Base-by-base conservation (phyloP, 1,139 yeast genomes). In the Casaregolazyma lundiana region DNA sequence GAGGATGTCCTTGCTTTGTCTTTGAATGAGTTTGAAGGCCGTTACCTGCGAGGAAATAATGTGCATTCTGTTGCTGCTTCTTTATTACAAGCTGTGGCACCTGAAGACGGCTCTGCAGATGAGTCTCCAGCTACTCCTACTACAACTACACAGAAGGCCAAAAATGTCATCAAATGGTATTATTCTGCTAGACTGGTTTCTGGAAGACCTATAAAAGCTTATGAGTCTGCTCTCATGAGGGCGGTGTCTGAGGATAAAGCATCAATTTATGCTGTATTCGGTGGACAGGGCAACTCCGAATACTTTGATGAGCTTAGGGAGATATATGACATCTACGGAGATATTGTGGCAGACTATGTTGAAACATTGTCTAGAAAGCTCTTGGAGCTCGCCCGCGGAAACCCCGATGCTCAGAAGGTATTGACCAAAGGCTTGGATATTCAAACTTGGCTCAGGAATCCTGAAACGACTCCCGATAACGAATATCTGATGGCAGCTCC, bases 211-310 rank as follows among this genome's bases (percentile, higher is more conserved):
- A 69, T 76, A 56, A 69, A 69, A 61, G 69, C 71, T 49, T 81
- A 83, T 64, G 81, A 76, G 56, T 76, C 84, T 36, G 84, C 90
- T 15, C 68, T 82, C 45, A 70, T 80, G 59, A 73, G 81, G 59
- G 78, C 92, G 26, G 86, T 80, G 47, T 66, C 77, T 21, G 69
- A 70, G 50, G 70, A 73, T 43, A 69, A 72, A 32, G 89, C 94
- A 46, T 71, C 75, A 52, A 68, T 89, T 50, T 80, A 77, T 52
- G 96, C 97, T 53, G 81, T 92, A 55, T 92, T 92, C 61, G 98
- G 99, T 66, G 99, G 99, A 61, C 99, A 92, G 74, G 99, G 99
- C 71, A 90, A 88, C 71, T 83, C 95, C 44, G 97, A 94, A 64
- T 92, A 89, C 73, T 92, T 92, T 63, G 97, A 90, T 64, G 99